Base-by-base conservation (phyloP, 345 rosid species). In the Microthlaspi erraticum region DNA sequence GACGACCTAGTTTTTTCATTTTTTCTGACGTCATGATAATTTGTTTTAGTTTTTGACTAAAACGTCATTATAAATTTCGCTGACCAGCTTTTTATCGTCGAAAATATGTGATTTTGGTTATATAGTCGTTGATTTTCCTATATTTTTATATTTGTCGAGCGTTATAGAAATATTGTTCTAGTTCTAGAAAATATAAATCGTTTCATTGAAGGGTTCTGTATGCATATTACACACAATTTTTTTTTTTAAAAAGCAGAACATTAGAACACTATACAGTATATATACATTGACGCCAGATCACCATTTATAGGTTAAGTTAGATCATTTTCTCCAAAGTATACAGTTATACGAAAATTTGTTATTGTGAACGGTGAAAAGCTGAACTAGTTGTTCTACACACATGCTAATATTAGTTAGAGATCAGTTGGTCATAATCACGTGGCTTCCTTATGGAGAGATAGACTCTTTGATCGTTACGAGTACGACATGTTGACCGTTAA, bases 401-500 rank as follows among this genome's bases (percentile, higher is more conserved):
- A 51, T 20, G 20, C 0, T 13, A 60, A 16, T 7, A 14, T 68
- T 37, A 18, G 3, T 39, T 51, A 45, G 26, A 48, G 26, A 48
- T 39, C 42, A 70, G n/a, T n/a, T n/a, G n/a, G n/a, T 70, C 37
- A 13, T 18, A 39, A 46, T 2, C 58, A 44, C 37, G 5, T 60
- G 31, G 56, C 64, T 42, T 60, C 36, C 39, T 42, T 52, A 53
- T 36, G 58, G 36, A 13, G 37, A 37, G 16, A 45, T 43, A 55
- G 11, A 36, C 59, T 46, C 50, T 8, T 42, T 26, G 10, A 73
- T 65, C 17, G 18, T 54, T 59, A n/a, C n/a, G 37, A 44, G 4
- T n/a, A n/a, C n/a, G 74, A 61, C 59, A 75, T 46, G 51, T 75
- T 75, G 79, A 75, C 70, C 71, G 75, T 29, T 69, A 55, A 56